Evolutionary conservation across 331 rosid genomes (phyloP), one percentile per base, ranked within the genome.

Genomic region (Prunus yedoensis): DNA sequence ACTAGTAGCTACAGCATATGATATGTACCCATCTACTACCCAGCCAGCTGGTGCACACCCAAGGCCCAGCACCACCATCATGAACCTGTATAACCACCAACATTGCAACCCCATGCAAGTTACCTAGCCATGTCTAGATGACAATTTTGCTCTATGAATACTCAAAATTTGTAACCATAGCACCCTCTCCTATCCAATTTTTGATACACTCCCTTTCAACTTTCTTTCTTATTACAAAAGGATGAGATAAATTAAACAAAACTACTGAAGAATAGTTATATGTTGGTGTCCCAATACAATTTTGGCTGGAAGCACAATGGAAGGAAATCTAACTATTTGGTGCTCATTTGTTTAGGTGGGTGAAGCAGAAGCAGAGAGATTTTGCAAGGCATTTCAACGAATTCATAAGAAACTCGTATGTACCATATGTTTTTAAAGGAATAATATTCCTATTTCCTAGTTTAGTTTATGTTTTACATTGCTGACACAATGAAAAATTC

Each of bases 381-480:
- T 91, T 85, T 94, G 95, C 87, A 80, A 84, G 83, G 84, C 92
- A 3, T 94, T 94, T 80, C 95, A 85, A 79, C 82, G 32, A 57
- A 67, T 90, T 73, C 98, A 94, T 60, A 83, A 80, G 74, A 89
- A 88, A 80, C 93, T 94, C 8, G 98, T 94, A 86, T 5, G 91
- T 77, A 12, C 32, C 8, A 17, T 63, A 7, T 59, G 53, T 49
- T 16, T 74, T 46, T 77, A 58, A 73, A 59, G 45, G 45, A 15
- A 30, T 23, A 8, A 11, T n/a, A n/a, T 12, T 62, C 59, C 3
- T 28, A 10, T 15, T 28, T 50, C 5, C 13, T 8, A 54, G 10
- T 70, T 30, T 10, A 4, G 45, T 8, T 50, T 61, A 21, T 21
- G 21, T 21, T 21, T 21, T 53, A n/a, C 21, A 62, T 30, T 78